Evolutionary conservation across 129 eudicot species (phyloP), one percentile per base, ranked within the genome.

Genomic region (Lonicera japonica): DNA sequence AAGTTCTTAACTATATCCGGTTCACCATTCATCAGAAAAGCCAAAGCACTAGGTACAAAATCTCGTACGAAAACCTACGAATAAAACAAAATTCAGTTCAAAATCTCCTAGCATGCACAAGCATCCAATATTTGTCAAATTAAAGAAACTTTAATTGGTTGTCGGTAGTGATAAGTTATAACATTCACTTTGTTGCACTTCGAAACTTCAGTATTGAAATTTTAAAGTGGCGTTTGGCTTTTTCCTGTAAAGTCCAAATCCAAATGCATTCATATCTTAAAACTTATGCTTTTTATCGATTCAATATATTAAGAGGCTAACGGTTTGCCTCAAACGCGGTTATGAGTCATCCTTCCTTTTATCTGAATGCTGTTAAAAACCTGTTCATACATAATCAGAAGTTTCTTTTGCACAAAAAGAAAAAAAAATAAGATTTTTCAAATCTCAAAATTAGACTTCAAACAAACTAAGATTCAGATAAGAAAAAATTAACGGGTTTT

Each of bases 41-140:
- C 98, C 73, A 92, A 68, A 4, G 98, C 98, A 74, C 98, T 92
- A 5, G 98, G 98, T 40, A 92, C 98, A 68, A 92, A 92, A 82
- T 92, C 98, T 8, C 98, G 82, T 63, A 92, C 98, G 54, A 92
- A 92, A 17, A 92, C 98, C 98, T 92, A 61, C 60, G 70, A 47
- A 68, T 40, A 21, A 58, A 47, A 29, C 3, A 48, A 36, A 58
- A 40, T 10, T 9, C 0, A 4, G 50, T 43, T 52, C 5, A 23
- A 3, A 17, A 22, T 51, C 7, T 18, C 5, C 25, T 4, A 36
- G 12, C 63, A 24, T 3, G 12, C 55, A 11, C 29, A 25, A 13
- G 6, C 21, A 11, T 62, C 17, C 18, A 53, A 18, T 11, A 20
- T 64, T n/a, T 24, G 10, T 58, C 36, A 29, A 29, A 29, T 43